Conservation (phyloP, 1,284 basidiomycete genomes). For the Apiotrichum siamense region DNA sequence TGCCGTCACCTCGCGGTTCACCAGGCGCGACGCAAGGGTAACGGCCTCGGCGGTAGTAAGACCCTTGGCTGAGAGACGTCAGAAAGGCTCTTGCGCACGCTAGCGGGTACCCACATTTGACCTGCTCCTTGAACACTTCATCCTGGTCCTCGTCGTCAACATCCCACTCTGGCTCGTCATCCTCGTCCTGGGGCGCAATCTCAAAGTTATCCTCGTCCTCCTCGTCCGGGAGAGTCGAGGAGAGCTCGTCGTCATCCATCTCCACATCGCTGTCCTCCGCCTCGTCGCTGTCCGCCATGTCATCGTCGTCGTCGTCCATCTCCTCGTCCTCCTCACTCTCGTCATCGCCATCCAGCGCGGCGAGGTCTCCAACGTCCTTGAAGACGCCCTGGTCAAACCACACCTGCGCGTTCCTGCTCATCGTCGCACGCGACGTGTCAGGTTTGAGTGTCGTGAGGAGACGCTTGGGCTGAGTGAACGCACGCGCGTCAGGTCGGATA, state of each 20-base stretch:
- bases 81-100: too few relatives aligned
- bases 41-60: conserved; percentile 86
- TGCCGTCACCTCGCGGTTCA: conserved; percentile 85
- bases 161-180: conserved; percentile 68
- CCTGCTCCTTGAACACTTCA: conserved; percentile 61
- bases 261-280: conserved; percentile 42
- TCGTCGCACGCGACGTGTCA: conserved; percentile 37
- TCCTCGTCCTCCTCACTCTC: conserved; percentile 51
- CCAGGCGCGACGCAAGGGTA: conserved; percentile 82
- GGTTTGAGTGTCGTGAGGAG: conserved; percentile 39
- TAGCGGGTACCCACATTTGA: conserved; percentile 66
- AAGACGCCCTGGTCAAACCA: conserved; percentile 98
- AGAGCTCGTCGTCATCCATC: conserved; percentile 24
- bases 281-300: conserved; percentile 46
- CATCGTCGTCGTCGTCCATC: conserved; percentile 44
- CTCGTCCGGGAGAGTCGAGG: conserved; percentile 23
- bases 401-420: conserved; percentile 56
- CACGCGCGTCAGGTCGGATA: conserved; percentile 7
- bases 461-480: conserved; percentile 40
- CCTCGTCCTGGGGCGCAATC: conserved; percentile 61
- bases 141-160: conserved; percentile 72
- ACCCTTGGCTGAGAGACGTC: conserved; percentile 61
- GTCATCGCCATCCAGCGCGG: conserved; percentile 51
- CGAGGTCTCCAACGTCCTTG: conserved; percentile 60
- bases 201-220: conserved; percentile 58